Percentiles rank a stretch among this genome's conserved stretches.
Conservation (phyloP, 1,284 basidiomycete species). For the Austroboletus novae-zelandiae region DNA sequence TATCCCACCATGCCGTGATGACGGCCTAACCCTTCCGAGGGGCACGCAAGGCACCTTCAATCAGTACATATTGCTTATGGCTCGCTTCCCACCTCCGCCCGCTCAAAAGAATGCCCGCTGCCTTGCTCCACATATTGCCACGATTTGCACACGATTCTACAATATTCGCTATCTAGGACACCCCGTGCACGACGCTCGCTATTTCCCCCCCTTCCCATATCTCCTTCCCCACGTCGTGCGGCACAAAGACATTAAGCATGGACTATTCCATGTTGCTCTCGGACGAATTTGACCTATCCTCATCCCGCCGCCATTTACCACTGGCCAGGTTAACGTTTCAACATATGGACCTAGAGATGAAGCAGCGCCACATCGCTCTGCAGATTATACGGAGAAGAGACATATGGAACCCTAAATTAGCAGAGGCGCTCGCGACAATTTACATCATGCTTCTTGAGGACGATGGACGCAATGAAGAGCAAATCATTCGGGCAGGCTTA, state of each 20-base stretch:
- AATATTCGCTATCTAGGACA: constrained; percentile 26
- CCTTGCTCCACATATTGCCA: constrained; percentile 30
- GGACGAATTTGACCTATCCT: constrained; percentile 40
- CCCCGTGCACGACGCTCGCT: constrained; percentile 33
- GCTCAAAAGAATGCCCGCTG: constrained; percentile 21
- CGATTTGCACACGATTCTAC: constrained; percentile 38
- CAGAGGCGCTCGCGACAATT: constrained; percentile 51
- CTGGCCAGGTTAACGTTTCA: constrained; percentile 12
- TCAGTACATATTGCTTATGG: constrained; percentile 26
- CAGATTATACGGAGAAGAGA: constrained; percentile 39
- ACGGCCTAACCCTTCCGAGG: constrained; percentile 25
- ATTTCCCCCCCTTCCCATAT: constrained; percentile 32
- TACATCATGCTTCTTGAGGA: constrained; percentile 63
- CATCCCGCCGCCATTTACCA: constrained; percentile 37
- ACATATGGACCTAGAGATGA: constrained; percentile 39
- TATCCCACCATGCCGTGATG: constrained; percentile 31
- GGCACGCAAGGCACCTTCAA: constrained; percentile 24
- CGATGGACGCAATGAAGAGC: constrained; percentile 53
- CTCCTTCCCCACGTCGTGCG: constrained; percentile 34
- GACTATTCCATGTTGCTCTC: constrained; percentile 39
- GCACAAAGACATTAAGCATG: constrained; percentile 25
- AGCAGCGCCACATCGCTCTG: constrained; percentile 42
- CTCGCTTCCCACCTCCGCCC: constrained; percentile 15
- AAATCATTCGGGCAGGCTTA: constrained; percentile 47
- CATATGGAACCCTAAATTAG: constrained; percentile 35